Conservation (phyloP, 306 rosid genomes). For the Lathyrus tuberosus region DNA sequence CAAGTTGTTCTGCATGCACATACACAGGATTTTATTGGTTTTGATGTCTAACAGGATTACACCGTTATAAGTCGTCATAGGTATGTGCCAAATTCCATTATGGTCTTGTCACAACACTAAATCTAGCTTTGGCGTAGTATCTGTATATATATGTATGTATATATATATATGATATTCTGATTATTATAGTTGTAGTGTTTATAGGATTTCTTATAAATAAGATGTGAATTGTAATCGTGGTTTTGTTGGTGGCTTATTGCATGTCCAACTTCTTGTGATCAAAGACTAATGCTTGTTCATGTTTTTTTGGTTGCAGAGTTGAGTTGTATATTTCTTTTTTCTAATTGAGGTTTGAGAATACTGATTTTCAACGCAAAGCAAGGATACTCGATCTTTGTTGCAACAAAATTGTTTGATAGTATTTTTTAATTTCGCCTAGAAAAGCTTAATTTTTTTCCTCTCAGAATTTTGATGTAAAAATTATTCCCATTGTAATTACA, state of each 20-base stretch:
- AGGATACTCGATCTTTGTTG: constrained; percentile 52
- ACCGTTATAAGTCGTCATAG: constrained; percentile 53
- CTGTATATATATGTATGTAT: too few relatives aligned
- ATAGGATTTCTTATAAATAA: background rate
- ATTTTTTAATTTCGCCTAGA: constrained; percentile 41
- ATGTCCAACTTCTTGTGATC: constrained; percentile 15
- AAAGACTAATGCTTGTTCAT: constrained; percentile 42
- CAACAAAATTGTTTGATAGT: constrained; percentile 50
- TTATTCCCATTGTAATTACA: constrained; percentile 45
- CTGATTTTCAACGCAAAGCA: constrained; percentile 56
- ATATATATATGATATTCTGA: background rate
- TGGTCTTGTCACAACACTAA: constrained; percentile 24
- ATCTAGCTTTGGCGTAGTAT: constrained; percentile 20
- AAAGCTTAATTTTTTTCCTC: constrained; percentile 47
- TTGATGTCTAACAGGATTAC: constrained; percentile 57
- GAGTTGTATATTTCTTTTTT: constrained; percentile 58
- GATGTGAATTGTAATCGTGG: constrained; percentile 9
- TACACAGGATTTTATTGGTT: constrained; percentile 58
- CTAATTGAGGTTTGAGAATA: constrained; percentile 52
- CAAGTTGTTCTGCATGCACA: constrained; percentile 60
- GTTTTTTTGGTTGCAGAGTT: constrained; percentile 61
- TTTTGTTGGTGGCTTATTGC: constrained; percentile 24
- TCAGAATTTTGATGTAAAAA: constrained; percentile 61
- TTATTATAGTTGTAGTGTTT: background rate
- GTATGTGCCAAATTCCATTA: constrained; percentile 43